Percentiles rank a stretch among this genome's conserved stretches.
These are phyloP conservation scores for Pythium insidiosum DNA, from an alignment of 352 stramenopile species.

Conservation along the genomic window DNA sequence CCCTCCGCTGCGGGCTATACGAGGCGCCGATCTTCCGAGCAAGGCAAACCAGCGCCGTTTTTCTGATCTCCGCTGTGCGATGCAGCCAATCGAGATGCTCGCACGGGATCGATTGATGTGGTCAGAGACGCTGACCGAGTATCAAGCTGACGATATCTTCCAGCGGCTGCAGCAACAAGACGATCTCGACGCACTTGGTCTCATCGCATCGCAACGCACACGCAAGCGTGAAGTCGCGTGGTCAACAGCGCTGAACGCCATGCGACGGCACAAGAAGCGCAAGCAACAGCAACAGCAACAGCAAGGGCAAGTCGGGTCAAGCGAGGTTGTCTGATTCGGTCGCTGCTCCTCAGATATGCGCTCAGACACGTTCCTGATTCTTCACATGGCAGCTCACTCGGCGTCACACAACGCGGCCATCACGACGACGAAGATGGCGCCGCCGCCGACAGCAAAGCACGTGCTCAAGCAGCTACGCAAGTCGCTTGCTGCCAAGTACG, in stretches of 20 bases:
- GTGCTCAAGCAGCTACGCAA: constrained; percentile 8
- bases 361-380: no score
- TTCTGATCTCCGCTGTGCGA: constrained; percentile 13
- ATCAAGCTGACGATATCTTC: constrained; percentile 3
- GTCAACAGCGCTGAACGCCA: constrained; percentile 12
- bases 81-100: constrained; percentile 12
- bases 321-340: background rate
- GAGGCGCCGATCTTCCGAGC: constrained; percentile 4
- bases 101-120: constrained; percentile 6
- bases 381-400: no score
- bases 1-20: constrained; percentile 7
- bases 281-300: constrained; percentile 5
- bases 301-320: background rate
- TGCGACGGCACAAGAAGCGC: constrained; percentile 12
- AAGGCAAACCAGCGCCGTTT: constrained; percentile 6
- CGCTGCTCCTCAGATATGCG: no score
- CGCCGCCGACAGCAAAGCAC: constrained; percentile 8
- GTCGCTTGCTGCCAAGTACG: constrained; percentile 11
- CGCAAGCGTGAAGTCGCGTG: constrained; percentile 18
- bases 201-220: constrained; percentile 1
- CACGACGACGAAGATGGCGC: constrained; percentile 7
- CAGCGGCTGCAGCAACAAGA: background rate
- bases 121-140: background rate
- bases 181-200: background rate
- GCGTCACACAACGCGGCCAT: no score